Base-by-base conservation (phyloP, 1,284 basidiomycete species). In the Puccinia hordei region DNA sequence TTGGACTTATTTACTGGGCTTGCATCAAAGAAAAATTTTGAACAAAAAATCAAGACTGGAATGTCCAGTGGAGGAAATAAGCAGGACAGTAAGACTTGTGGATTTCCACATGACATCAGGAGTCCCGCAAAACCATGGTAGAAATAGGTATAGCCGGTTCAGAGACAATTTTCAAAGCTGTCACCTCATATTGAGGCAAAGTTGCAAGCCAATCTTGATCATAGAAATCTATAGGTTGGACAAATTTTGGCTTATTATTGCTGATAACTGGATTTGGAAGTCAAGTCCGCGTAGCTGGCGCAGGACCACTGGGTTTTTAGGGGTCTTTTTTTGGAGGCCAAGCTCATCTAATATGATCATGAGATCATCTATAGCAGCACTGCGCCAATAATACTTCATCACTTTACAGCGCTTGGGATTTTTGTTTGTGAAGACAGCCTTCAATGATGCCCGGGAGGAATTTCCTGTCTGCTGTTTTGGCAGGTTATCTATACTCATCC, bases 221-320 rank as follows among this genome's bases (percentile, higher is more conserved):
- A 44, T 72, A 72, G 30, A 72, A 2, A 53, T 72, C 49, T 9
- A 1, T 30, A 30, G 69, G 69, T 10, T 53, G 69, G 27, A 24
- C 44, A 53, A 33, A 15, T n/a, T 19, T 9, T 1, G 49, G 46
- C 12, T 17, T 22, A 35, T 44, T 72, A 30, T 9, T 30, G 33
- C 69, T 72, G 10, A 46, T 30, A 10, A 51, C 4, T 46, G 22
- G 38, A 17, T 5, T 9, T 24, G 3, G 15, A n/a, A 41, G 12
- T 41, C 38, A 12, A 41, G 38, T 73, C 10, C 51, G 35, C 10
- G 22, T 73, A 12, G 71, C 51, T 12, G 53, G 46, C 17, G 15
- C 0, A 15, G 71, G 71, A 73, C 71, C 71, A 55, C 19, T 53
- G 12, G 51, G 27, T 35, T 73, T 41, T 73, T 53, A 22, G 44